These are phyloP conservation scores for Fusarium sp. DNA, from an alignment of 2,329 filamentous ascomycete species.

Conservation along the genomic window DNA sequence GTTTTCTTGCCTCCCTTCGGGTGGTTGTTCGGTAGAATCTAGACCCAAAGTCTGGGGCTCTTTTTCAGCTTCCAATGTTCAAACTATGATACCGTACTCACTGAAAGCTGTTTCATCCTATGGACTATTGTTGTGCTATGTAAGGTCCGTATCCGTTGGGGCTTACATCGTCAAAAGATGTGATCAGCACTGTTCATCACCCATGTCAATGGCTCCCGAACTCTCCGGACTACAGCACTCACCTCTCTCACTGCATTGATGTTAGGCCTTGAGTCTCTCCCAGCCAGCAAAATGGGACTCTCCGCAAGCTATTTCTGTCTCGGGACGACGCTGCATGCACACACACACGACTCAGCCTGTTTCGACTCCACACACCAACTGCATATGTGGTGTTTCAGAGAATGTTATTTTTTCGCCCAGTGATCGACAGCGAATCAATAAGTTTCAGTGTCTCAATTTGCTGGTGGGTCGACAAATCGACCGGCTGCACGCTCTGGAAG, in stretches of 20 bases:
- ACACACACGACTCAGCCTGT: conserved; percentile 21
- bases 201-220: not conserved
- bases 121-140: not conserved
- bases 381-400: conserved; percentile 26
- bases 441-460: not conserved
- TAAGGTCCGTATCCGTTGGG: conserved; percentile 6
- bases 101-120: not conserved
- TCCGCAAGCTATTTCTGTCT: conserved; percentile 28
- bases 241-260: not conserved
- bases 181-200: not conserved
- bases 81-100: not conserved
- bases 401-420: conserved; percentile 7
- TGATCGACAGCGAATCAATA: conserved; percentile 8
- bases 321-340: conserved; percentile 5
- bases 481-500: not conserved
- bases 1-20: not conserved
- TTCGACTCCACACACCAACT: conserved; percentile 17
- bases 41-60: conserved; percentile 7
- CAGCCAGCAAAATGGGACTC: not conserved
- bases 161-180: not conserved
- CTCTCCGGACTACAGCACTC: not conserved
- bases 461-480: conserved; percentile 1
- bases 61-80: conserved; percentile 5
- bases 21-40: conserved; percentile 16
- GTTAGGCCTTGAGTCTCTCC: not conserved